A percentile compares a stretch with the other conserved stretches of the same genome.
These are phyloP conservation scores for Arxiozyma slooffiae DNA, from an alignment of 1,139 yeast genomes.

Conservation along the genomic window DNA sequence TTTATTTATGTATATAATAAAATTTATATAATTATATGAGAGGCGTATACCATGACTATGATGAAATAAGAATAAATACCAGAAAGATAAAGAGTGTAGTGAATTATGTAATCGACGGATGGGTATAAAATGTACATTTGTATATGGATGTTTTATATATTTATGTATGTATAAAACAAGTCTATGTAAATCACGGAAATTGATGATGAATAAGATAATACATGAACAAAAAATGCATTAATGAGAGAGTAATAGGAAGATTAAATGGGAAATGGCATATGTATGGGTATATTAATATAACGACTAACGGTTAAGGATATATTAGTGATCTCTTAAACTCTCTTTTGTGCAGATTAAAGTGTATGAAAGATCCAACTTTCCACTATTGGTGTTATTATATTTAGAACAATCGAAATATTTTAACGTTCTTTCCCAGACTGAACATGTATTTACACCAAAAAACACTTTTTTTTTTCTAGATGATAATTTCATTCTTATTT, in stretches of 20 bases:
- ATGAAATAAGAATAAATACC: too few species aligned
- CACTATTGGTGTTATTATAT: neutral
- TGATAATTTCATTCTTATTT: slow-evolving; percentile 20
- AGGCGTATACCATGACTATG: neutral
- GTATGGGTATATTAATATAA: neutral
- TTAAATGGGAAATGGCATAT: neutral
- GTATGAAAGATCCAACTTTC: slow-evolving; percentile 7
- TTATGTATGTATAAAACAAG: too few species aligned
- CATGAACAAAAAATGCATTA: too few species aligned
- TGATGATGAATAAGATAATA: neutral
- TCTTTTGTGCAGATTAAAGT: neutral
- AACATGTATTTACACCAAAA: slow-evolving; percentile 49
- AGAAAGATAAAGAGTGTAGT: neutral
- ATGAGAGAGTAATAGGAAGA: neutral
- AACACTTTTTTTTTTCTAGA: slow-evolving; percentile 37
- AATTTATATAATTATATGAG: too few species aligned
- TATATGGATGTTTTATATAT: too few species aligned
- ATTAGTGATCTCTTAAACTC: neutral
- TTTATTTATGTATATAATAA: too few species aligned
- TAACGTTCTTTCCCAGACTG: slow-evolving; percentile 47
- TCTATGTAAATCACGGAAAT: neutral
- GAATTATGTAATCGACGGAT: too few species aligned
- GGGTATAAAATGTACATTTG: neutral
- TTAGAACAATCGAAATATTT: slow-evolving; percentile 21
- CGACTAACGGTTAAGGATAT: too few species aligned